A percentile compares a stretch with the other conserved stretches of the same genome.
phyloP scores from a whole-genome alignment of 805 yeast species.

The Schwanniomyces occidentalis region DNA sequence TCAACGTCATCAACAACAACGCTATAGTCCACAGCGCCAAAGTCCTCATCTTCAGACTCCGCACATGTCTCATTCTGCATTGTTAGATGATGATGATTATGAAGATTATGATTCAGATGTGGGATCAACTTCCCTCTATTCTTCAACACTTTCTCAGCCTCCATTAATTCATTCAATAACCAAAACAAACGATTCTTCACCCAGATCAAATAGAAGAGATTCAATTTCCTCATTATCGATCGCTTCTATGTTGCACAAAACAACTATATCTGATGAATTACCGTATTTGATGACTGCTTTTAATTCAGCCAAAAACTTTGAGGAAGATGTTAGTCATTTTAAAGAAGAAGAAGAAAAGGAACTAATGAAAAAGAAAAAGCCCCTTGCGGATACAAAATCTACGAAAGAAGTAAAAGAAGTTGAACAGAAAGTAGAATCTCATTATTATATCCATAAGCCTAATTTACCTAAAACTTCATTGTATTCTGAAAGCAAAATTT shows the following conservation, averaged over 20 bases:
- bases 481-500: slow-evolving; percentile 34
- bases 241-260: slow-evolving; percentile 43
- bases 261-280: slow-evolving; percentile 61
- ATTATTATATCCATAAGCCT: slow-evolving; percentile 22
- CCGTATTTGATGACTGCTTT: slow-evolving; percentile 70
- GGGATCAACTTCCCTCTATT: slow-evolving; percentile 21
- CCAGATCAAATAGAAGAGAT: slow-evolving; percentile 21
- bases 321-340: slow-evolving; percentile 45
- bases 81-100: slow-evolving; percentile 16
- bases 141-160: slow-evolving; percentile 23
- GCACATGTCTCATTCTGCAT: background rate
- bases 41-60: slow-evolving; percentile 1
- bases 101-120: slow-evolving; percentile 27
- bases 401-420: background rate
- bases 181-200: slow-evolving; percentile 10
- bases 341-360: slow-evolving; percentile 18
- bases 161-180: slow-evolving; percentile 45
- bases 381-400: background rate
- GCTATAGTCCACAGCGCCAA: too few relatives aligned
- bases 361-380: slow-evolving; percentile 1
- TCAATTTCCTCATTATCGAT: slow-evolving; percentile 29
- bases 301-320: slow-evolving; percentile 58
- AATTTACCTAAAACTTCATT: slow-evolving; percentile 33
- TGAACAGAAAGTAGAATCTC: slow-evolving; percentile 5
- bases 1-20: too few relatives aligned